Conservation (phyloP, 2,329 filamentous ascomycete genomes). For the Colletotrichum siamense region DNA sequence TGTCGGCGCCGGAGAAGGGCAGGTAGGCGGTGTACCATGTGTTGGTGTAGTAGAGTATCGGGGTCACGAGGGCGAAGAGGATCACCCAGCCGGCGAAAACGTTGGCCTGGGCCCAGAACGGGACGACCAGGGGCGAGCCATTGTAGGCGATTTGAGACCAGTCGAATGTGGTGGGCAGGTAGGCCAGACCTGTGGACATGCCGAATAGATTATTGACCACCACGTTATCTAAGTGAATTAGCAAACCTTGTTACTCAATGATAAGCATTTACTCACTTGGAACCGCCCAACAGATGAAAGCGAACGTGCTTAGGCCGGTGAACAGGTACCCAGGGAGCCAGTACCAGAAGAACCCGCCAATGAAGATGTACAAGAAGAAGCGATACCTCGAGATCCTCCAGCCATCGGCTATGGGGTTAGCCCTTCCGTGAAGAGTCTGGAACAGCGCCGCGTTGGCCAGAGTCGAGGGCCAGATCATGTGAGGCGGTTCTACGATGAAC, state of each 20-base stretch:
- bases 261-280: slow-evolving; percentile 33
- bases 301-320: slow-evolving; percentile 45
- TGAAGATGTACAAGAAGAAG: slow-evolving; percentile 43
- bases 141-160: slow-evolving; percentile 30
- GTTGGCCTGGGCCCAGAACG: slow-evolving; percentile 66
- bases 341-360: slow-evolving; percentile 50
- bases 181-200: slow-evolving; percentile 32
- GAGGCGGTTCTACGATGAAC: slow-evolving; percentile 50
- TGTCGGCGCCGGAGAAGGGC: slow-evolving; percentile 56
- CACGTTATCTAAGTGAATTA: slow-evolving; percentile 50
- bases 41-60: slow-evolving; percentile 64
- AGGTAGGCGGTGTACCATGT: slow-evolving; percentile 62
- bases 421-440: slow-evolving; percentile 43
- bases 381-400: slow-evolving; percentile 37
- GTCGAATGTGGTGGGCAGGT: slow-evolving; percentile 34
- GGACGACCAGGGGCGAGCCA: slow-evolving; percentile 49
- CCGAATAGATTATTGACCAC: slow-evolving; percentile 74
- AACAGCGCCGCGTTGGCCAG: slow-evolving; percentile 49
- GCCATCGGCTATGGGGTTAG: slow-evolving; percentile 39
- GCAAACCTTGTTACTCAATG: no score
- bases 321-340: slow-evolving; percentile 55
- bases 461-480: slow-evolving; percentile 52
- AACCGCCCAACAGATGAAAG: slow-evolving; percentile 52
- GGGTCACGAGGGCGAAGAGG: slow-evolving; percentile 58
- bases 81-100: slow-evolving; percentile 66